Base-by-base conservation (phyloP, 148 eudicot genomes). In the Chenopodium album region DNA sequence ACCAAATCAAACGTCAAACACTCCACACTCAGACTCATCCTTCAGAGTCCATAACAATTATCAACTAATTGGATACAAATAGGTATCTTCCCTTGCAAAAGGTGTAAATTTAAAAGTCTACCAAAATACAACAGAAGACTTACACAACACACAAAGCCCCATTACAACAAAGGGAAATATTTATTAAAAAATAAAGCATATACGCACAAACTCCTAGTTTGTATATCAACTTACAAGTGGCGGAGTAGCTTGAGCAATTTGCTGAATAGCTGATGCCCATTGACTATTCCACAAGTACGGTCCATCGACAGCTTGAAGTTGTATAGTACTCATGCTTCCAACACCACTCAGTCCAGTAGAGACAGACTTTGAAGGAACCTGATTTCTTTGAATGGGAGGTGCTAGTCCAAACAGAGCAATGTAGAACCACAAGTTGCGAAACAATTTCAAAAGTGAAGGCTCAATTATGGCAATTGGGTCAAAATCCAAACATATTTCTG, bases 391-490 rank as follows among this genome's bases (percentile, higher is more conserved):
- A 87, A 97, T 89, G 44, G 99, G 97, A 84, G 99, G 99, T 72
- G 99, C 99, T 80, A 97, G 86, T 67, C 99, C 99, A 78, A 91
- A 97, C 72, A 97, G 97, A 84, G 99, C 99, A 85, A 92, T 85
- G 79, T 97, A 97, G 85, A 97, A 97, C 99, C 99, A 97, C 87
- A 97, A 85, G 79, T 97, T 97, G 22, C 99, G 98, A 85, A 97
- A 97, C 78, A 94, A 84, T 88, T 97, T 97, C 81, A 97, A 78
- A 62, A 97, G 90, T 47, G 98, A 92, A 83, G 98, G 99, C 85
- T 97, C 98, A 79, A 97, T 91, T 81, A 90, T 91, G 79, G 85
- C 88, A 32, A 89, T 89, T 74, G 99, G 98, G 78, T 90, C 91
- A 85, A 97, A 97, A 85, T 97, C 99, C 31, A 97, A 94, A 81